Conservation (phyloP, 306 rosid genomes). For the Medicago truncatula region DNA sequence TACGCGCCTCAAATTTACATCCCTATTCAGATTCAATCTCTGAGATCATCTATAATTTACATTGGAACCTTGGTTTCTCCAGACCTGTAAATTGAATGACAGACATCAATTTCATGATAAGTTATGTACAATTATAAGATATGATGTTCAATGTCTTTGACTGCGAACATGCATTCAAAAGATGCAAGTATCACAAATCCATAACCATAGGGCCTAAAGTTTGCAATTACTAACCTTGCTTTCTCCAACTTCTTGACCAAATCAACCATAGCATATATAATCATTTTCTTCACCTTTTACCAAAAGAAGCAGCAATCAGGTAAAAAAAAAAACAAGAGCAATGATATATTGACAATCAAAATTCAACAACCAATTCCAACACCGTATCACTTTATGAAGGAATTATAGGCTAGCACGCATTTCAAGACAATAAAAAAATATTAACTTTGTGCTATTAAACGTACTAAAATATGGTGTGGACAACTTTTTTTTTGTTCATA, state of each 20-base stretch:
- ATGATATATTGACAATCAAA: too few species aligned
- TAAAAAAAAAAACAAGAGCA: background rate
- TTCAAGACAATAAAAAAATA: too few species aligned
- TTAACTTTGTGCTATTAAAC: too few species aligned
- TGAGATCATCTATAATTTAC: background rate
- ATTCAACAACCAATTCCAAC: too few species aligned
- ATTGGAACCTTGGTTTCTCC: background rate
- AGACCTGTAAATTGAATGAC: constrained; percentile 32
- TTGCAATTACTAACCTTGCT: constrained; percentile 51
- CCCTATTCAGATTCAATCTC: background rate
- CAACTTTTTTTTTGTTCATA: too few species aligned
- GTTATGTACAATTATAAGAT: background rate
- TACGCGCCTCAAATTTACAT: background rate
- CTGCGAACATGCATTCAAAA: background rate
- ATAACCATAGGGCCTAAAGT: background rate
- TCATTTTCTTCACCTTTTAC: constrained; percentile 80
- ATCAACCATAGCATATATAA: constrained; percentile 51
- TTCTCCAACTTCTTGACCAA: constrained; percentile 42
- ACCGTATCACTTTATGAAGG: too few species aligned
- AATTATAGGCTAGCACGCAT: too few species aligned
- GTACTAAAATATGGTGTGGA: too few species aligned
- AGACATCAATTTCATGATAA: constrained; percentile 15
- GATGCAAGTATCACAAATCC: background rate
- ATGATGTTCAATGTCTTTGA: background rate
- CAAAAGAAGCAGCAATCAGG: constrained; percentile 18